phyloP scores from a whole-genome alignment of 805 yeast species.

The Isabelozyma gotoi region DNA sequence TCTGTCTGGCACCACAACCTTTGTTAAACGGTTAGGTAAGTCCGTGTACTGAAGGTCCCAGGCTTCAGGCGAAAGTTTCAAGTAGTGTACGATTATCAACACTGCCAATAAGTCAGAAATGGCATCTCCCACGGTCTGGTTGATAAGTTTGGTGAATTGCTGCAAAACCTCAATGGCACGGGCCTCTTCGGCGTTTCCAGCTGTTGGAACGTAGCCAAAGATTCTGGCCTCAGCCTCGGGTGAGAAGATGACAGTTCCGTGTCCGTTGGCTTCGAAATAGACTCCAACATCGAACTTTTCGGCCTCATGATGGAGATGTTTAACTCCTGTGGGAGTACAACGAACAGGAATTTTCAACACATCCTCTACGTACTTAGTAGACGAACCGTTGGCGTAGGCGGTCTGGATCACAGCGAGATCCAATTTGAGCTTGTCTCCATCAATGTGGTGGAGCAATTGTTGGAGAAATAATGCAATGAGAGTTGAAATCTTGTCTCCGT shows the following conservation, averaged over 20 bases:
- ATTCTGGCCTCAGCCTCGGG: slow-evolving; percentile 41
- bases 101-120: slow-evolving; percentile 87
- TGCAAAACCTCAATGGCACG: slow-evolving; percentile 54
- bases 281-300: slow-evolving; percentile 84
- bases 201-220: slow-evolving; percentile 27
- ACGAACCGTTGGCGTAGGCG: slow-evolving; percentile 95
- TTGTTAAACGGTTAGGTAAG: slow-evolving; percentile 80
- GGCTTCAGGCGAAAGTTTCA: slow-evolving; percentile 56
- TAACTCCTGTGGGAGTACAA: slow-evolving; percentile 94
- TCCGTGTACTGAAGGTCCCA: slow-evolving; percentile 84
- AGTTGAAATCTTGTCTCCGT: slow-evolving; percentile 93
- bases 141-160: slow-evolving; percentile 69
- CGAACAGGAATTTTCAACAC: slow-evolving; percentile 71
- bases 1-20: slow-evolving; percentile 83
- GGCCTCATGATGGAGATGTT: slow-evolving; percentile 93
- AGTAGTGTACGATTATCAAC: slow-evolving; percentile 56
- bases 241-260: slow-evolving; percentile 89
- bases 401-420: slow-evolving; percentile 90
- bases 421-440: slow-evolving; percentile 44
- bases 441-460: slow-evolving; percentile 46
- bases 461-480: slow-evolving; percentile 70
- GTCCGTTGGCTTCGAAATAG: slow-evolving; percentile 99
- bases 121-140: slow-evolving; percentile 98
- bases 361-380: slow-evolving; percentile 68
- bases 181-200: slow-evolving; percentile 40